A percentile compares a stretch with the other conserved stretches of the same genome.
These are phyloP conservation scores for Calonectria henricotiae DNA, from an alignment of 2,329 filamentous ascomycete genomes.

Conservation along the genomic window DNA sequence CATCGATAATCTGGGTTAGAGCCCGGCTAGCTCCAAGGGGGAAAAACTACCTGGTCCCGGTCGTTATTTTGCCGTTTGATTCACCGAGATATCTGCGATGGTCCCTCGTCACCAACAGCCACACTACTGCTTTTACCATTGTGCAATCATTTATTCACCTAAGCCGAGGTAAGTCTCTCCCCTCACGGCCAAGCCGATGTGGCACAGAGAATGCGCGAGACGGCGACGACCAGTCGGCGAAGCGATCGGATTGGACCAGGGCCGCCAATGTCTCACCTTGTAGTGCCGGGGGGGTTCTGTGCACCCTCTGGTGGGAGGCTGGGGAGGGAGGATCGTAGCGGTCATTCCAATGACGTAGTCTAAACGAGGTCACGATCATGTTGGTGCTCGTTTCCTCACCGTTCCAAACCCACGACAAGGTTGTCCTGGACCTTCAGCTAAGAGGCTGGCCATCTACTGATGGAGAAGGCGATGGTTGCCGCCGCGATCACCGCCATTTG, in stretches of 20 bases:
- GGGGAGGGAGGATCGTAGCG: constrained; percentile 42
- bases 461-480: constrained; percentile 41
- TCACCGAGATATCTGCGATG: constrained; percentile 47
- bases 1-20: constrained; percentile 21
- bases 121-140: constrained; percentile 41
- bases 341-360: constrained; percentile 51
- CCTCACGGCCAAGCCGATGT: constrained; percentile 52
- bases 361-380: constrained; percentile 34
- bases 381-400: constrained; percentile 32
- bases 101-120: constrained; percentile 40
- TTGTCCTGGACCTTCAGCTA: constrained; percentile 45
- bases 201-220: constrained; percentile 39
- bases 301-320: constrained; percentile 40
- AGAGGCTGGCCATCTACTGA: constrained; percentile 42
- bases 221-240: constrained; percentile 29
- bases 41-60: constrained; percentile 32
- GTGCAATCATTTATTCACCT: constrained; percentile 36
- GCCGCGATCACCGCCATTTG: constrained; percentile 43
- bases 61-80: constrained; percentile 40
- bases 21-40: constrained; percentile 16
- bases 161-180: constrained; percentile 40
- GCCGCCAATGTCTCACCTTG: constrained; percentile 44
- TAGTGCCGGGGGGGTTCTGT: constrained; percentile 31
- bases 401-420: constrained; percentile 48
- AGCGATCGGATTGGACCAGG: constrained; percentile 43